Conservation (phyloP, 805 yeast genomes). For the Starmera quercuum region DNA sequence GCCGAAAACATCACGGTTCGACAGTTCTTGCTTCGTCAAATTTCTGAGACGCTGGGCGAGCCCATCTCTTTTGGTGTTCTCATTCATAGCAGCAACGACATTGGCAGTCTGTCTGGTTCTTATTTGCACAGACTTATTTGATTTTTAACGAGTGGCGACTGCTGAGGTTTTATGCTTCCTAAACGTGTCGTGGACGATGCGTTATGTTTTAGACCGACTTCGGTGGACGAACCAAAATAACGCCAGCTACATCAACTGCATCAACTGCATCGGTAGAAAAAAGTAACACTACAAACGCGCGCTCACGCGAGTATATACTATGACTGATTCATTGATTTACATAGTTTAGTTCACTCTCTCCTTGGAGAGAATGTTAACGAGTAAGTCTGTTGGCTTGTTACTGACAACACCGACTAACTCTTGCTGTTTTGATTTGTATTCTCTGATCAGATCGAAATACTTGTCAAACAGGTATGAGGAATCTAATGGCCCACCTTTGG, state of each 20-base stretch:
- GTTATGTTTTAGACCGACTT: too few relatives aligned
- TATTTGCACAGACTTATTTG: too few relatives aligned
- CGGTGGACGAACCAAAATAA: too few relatives aligned
- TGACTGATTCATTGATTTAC: constrained; percentile 2
- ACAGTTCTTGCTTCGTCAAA: constrained; percentile 30
- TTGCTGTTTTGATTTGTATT: constrained; percentile 39
- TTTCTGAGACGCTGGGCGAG: constrained; percentile 13
- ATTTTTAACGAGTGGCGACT: constrained; percentile 1
- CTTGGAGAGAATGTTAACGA: constrained; percentile 57
- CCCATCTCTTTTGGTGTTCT: constrained; percentile 1
- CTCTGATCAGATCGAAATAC: constrained; percentile 64
- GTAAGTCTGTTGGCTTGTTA: constrained; percentile 37
- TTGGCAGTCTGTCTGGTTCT: neutral
- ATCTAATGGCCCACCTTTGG: constrained; percentile 98
- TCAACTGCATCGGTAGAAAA: too few relatives aligned
- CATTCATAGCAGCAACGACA: constrained; percentile 3
- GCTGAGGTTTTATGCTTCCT: neutral
- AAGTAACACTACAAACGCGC: too few relatives aligned
- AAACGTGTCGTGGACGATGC: too few relatives aligned
- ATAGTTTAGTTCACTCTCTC: constrained; percentile 45
- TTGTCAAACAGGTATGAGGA: constrained; percentile 87
- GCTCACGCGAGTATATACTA: too few relatives aligned
- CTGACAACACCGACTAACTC: constrained; percentile 32
- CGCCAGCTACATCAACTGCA: too few relatives aligned
- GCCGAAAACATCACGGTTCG: constrained; percentile 62